Conservation (phyloP, 2,329 filamentous ascomycete species). For the Tetracladium maxilliforme region DNA sequence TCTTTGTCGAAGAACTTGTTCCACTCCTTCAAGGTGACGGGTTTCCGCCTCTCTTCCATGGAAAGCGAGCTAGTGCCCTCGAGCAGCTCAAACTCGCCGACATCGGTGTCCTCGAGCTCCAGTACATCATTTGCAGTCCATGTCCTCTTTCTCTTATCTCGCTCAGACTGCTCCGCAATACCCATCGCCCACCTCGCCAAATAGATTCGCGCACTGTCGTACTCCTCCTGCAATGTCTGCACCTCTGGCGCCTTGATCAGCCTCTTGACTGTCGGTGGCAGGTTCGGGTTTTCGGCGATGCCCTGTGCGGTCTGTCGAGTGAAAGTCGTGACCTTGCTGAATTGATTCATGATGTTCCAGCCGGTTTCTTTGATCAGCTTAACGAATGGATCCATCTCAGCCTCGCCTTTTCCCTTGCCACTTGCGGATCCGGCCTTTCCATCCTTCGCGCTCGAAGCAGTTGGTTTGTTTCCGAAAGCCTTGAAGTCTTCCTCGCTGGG, state of each 20-base stretch:
- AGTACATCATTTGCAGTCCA: slow-evolving; percentile 90
- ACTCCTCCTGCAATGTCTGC: slow-evolving; percentile 89
- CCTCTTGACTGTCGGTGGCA: slow-evolving; percentile 77
- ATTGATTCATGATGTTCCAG: slow-evolving; percentile 93
- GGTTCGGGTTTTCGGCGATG: slow-evolving; percentile 75
- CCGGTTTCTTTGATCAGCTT: slow-evolving; percentile 90
- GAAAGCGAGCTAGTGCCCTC: slow-evolving; percentile 64
- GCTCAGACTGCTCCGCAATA: slow-evolving; percentile 91
- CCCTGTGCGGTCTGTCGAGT: slow-evolving; percentile 85
- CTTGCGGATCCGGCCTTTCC: slow-evolving; percentile 15
- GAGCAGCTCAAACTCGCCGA: slow-evolving; percentile 90
- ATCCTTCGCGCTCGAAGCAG: slow-evolving; percentile 14
- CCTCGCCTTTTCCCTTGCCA: slow-evolving; percentile 36
- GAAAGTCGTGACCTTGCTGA: slow-evolving; percentile 95
- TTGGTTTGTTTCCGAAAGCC: slow-evolving; percentile 43
- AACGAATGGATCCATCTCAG: slow-evolving; percentile 79
- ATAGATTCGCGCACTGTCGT: slow-evolving; percentile 90
- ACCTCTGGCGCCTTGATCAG: slow-evolving; percentile 86
- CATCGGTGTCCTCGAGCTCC: slow-evolving; percentile 85
- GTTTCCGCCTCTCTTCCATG: slow-evolving; percentile 61
- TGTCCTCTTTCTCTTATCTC: slow-evolving; percentile 70
- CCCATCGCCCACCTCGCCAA: slow-evolving; percentile 97
- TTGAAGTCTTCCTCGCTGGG: slow-evolving; percentile 72
- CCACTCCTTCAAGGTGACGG: slow-evolving; percentile 77
- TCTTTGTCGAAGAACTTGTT: slow-evolving; percentile 69